Evolutionary conservation across 352 stramenopile genomes (phyloP).

Genomic region (Globisporangium barbulae): DNA sequence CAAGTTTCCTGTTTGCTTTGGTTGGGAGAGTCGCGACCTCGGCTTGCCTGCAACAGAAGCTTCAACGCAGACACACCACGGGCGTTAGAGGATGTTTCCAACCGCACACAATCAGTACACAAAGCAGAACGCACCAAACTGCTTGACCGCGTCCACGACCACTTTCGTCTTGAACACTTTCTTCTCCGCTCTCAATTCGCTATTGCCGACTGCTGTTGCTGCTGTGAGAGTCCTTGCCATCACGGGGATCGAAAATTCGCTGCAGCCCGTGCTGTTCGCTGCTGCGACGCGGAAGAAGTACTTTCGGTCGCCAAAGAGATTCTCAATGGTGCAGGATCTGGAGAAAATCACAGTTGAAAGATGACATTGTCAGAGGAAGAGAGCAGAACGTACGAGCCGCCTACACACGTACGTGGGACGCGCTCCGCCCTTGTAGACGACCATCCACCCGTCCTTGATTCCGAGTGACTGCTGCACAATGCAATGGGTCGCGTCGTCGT

Average conservation of each 20-base stretch:
- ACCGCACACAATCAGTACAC: background rate
- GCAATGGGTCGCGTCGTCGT: slow-evolving; percentile 9
- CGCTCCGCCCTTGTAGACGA: slow-evolving; percentile 18
- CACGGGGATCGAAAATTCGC: slow-evolving; percentile 20
- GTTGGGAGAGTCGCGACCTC: background rate
- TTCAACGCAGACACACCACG: background rate
- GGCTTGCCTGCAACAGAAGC: background rate
- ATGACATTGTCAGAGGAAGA: background rate
- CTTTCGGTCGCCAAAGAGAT: slow-evolving; percentile 19
- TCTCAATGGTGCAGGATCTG: slow-evolving; percentile 14
- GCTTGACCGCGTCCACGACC: slow-evolving; percentile 10
- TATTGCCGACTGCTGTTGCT: background rate
- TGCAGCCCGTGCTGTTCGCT: slow-evolving; percentile 7
- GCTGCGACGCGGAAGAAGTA: slow-evolving; percentile 30
- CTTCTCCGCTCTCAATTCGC: background rate
- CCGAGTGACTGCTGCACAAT: slow-evolving; percentile 28
- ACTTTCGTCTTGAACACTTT: background rate
- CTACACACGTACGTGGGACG: slow-evolving; percentile 10
- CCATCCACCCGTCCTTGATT: slow-evolving; percentile 22
- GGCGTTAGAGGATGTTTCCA: background rate
- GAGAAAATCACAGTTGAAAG: background rate
- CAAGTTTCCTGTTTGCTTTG: background rate
- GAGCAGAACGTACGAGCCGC: background rate
- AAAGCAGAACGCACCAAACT: slow-evolving; percentile 6
- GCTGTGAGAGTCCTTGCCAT: slow-evolving; percentile 3